phyloP scores from a whole-genome alignment of 495 filamentous ascomycete species.

The Podospora australis region DNA sequence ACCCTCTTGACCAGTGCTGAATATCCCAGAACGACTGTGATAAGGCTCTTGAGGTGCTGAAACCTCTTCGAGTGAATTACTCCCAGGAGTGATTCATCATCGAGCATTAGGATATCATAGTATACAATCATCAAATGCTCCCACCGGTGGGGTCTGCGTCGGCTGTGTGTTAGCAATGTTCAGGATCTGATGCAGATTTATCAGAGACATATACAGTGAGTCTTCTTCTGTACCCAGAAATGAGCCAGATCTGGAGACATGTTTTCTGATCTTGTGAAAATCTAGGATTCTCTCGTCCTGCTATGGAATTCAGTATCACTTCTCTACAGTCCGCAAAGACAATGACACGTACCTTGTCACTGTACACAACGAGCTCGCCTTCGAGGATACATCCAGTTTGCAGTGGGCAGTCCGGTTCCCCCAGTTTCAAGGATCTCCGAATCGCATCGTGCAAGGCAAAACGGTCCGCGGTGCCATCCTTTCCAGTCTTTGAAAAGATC shows the following conservation, averaged over 20 bases:
- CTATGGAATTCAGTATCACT: constrained; percentile 6
- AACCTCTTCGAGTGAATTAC: constrained; percentile 56
- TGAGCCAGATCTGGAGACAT: constrained; percentile 65
- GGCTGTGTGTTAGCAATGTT: background rate
- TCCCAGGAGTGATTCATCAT: constrained; percentile 59
- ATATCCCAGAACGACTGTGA: constrained; percentile 50
- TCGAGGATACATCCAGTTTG: constrained; percentile 65
- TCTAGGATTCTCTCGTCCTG: constrained; percentile 49
- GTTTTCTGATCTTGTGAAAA: constrained; percentile 76
- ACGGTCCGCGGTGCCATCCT: constrained; percentile 74
- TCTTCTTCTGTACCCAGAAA: constrained; percentile 63
- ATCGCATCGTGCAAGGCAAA: constrained; percentile 50
- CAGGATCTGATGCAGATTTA: background rate
- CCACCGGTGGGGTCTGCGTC: constrained; percentile 53
- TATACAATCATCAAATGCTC: constrained; percentile 82
- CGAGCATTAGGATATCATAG: constrained; percentile 69
- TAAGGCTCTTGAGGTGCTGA: constrained; percentile 49
- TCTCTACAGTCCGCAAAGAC: background rate
- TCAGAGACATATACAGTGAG: constrained; percentile 47
- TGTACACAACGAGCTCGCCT: constrained; percentile 75
- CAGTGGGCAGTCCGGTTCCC: constrained; percentile 49
- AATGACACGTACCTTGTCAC: constrained; percentile 42
- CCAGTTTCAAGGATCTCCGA: constrained; percentile 52
- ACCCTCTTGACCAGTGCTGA: constrained; percentile 56
- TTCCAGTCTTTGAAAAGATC: constrained; percentile 88